Conservation (phyloP, 2,329 filamentous ascomycete genomes). For the Microcera coccophila region DNA sequence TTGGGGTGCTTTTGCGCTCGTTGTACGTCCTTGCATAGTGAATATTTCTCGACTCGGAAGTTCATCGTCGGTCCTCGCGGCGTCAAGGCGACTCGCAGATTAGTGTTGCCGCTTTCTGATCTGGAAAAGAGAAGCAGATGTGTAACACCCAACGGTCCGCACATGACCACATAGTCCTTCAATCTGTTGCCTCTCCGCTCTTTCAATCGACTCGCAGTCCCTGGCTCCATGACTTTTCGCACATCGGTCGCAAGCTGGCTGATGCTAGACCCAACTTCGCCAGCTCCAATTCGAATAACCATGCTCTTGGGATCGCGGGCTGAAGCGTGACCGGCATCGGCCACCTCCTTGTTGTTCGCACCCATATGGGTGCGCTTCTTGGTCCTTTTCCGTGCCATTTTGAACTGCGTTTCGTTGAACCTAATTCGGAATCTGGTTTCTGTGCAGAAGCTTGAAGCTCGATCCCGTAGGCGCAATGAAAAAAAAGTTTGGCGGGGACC, state of each 20-base stretch:
- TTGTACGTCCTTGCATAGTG: conserved; percentile 84
- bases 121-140: conserved; percentile 92
- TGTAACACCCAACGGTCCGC: conserved; percentile 85
- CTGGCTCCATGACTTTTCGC: conserved; percentile 90
- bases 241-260: conserved; percentile 91
- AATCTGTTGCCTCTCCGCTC: conserved; percentile 85
- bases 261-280: conserved; percentile 86
- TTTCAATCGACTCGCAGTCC: conserved; percentile 83
- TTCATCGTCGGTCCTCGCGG: conserved; percentile 89
- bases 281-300: conserved; percentile 95
- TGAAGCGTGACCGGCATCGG: conserved; percentile 57
- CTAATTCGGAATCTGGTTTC: conserved; percentile 4
- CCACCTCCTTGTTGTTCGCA: conserved; percentile 56
- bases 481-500: conserved; percentile 34
- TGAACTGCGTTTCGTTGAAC: conserved; percentile 18
- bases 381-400: conserved; percentile 74
- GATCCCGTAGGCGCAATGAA: conserved; percentile 24
- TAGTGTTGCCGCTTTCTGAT: conserved; percentile 85
- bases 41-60: conserved; percentile 93
- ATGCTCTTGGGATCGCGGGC: conserved; percentile 84
- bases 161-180: conserved; percentile 92
- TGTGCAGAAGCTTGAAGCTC: background rate
- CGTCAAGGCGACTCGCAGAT: conserved; percentile 80
- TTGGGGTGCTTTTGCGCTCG: conserved; percentile 78
- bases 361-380: conserved; percentile 88